These are phyloP conservation scores for Cicer bijugum DNA, from an alignment of 306 rosid genomes.

Conservation along the genomic window DNA sequence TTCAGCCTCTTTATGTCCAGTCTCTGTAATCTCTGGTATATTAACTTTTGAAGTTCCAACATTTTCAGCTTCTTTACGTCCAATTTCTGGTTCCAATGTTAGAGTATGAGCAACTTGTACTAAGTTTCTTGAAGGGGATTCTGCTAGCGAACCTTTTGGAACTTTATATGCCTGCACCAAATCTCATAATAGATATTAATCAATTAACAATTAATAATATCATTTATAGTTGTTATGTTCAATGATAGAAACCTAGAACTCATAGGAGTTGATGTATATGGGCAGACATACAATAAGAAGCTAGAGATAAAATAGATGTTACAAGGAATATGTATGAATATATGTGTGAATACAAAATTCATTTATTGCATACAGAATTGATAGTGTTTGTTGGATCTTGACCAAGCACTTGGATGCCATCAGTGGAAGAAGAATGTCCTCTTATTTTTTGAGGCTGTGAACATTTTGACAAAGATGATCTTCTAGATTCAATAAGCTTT, in stretches of 20 bases:
- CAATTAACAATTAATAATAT: background rate
- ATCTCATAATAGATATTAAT: background rate
- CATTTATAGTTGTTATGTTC: background rate
- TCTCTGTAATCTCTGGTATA: too few species aligned
- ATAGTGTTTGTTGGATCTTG: background rate
- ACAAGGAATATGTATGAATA: too few species aligned
- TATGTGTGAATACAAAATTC: too few species aligned
- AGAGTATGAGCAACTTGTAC: background rate
- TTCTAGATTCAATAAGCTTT: background rate
- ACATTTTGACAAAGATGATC: background rate
- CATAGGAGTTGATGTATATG: background rate
- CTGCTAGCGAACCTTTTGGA: background rate
- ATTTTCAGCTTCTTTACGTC: background rate
- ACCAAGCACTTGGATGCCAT: background rate
- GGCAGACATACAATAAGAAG: too few species aligned
- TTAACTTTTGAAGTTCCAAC: background rate
- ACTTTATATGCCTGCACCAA: slow-evolving; percentile 1
- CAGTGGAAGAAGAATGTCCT: background rate
- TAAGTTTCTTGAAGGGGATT: slow-evolving; percentile 19
- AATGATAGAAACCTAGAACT: background rate
- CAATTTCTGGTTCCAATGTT: slow-evolving; percentile 4
- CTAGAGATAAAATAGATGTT: too few species aligned
- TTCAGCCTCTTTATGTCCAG: too few species aligned
- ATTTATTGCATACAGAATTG: background rate
- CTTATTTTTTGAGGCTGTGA: background rate